Conservation (phyloP, 441 rosid genomes). For the Gossypium lobatum region DNA sequence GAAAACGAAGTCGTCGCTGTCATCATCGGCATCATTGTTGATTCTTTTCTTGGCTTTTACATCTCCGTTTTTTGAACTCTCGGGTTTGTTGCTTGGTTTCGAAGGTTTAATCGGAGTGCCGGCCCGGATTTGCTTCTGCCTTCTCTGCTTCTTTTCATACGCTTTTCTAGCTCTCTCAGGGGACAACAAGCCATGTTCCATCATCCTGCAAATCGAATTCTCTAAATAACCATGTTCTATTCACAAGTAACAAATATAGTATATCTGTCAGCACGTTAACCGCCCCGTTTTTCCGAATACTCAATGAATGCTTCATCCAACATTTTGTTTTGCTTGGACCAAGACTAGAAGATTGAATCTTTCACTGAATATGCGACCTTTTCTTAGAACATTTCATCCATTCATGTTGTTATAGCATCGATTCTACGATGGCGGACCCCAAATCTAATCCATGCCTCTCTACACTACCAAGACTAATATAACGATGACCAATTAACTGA, state of each 20-base stretch:
- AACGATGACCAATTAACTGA: neutral
- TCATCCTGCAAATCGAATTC: constrained; percentile 52
- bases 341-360: neutral
- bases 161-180: constrained; percentile 70
- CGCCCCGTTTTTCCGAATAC: neutral
- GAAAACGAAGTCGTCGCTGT: constrained; percentile 38
- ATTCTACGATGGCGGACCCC: neutral
- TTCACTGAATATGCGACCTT: neutral
- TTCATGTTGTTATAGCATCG: neutral
- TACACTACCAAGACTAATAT: neutral
- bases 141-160: constrained; percentile 76
- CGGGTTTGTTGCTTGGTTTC: constrained; percentile 43
- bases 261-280: neutral
- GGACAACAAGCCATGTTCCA: constrained; percentile 90
- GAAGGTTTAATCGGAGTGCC: constrained; percentile 62
- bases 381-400: neutral
- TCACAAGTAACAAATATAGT: neutral
- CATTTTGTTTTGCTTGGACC: neutral
- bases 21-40: constrained; percentile 35
- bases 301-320: neutral
- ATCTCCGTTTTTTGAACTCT: constrained; percentile 63
- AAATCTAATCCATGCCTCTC: neutral
- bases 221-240: neutral
- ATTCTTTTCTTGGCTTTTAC: constrained; percentile 57
- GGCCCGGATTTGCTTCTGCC: constrained; percentile 59